Evolutionary conservation across 352 stramenopile species (phyloP), one percentile per base, ranked within the genome.

Genomic region (Globisporangium mamillatum): DNA sequence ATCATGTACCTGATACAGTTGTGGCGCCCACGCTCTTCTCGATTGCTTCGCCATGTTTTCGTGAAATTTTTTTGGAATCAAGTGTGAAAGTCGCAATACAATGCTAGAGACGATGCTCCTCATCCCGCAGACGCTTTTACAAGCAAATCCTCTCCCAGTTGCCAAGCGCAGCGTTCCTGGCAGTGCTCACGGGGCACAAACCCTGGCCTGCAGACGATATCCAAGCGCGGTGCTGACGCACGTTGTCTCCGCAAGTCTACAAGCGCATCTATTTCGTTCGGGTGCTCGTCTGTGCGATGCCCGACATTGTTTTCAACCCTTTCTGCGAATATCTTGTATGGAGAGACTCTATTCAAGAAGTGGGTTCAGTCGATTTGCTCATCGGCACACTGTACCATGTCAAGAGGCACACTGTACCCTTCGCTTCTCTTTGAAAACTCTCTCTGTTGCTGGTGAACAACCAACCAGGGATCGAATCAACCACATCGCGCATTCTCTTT

Each of bases 41-140:
- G 8, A 38, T 38, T 38, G 32, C 32, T 38, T 38, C 32, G 32
- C 7, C 1, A 4, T 7, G 32, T 32, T 32, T 32, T 32, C 29
- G 4, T 32, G 29, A 32, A 32, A 32, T 8, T 1, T 0, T 32
- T 32, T 32, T 32, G 29, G 29, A 32, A 32, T 32, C 29, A 32
- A 32, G 29, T 32, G 4, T 32, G 29, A 32, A 32, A 32, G 4
- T 4, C 29, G 3, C 29, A 32, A 32, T 32, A 32, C 29, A 32
- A 32, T 61, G 5, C 64, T 74, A 22, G 27, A 66, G 4, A 70
- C 67, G 20, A 79, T 92, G 62, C 74, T 90, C 22, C 65, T 91
- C 14, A 62, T 89, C 0, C 84, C 84, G 10, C 84, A 91, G 64
- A 90, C 82, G 8, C 73, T 32, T 93, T 22, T 89, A 90, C 68